Percentiles rank a stretch among this genome's conserved stretches.
phyloP scores from a whole-genome alignment of 768 basidiomycete genomes.

The Tylopilus cervinicoccineus region DNA sequence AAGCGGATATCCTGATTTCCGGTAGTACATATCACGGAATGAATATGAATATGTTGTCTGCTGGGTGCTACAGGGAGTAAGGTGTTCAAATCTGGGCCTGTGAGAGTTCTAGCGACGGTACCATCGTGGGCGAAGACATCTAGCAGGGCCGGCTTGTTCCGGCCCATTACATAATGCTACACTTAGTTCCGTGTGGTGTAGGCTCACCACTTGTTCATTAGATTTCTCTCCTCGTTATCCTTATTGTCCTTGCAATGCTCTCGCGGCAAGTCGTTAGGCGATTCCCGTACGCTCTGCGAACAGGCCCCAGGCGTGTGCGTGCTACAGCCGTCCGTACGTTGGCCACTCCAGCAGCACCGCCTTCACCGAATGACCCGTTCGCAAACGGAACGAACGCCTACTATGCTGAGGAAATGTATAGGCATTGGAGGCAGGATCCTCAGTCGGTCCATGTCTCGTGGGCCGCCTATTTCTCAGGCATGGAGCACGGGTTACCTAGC shows the following conservation, averaged over 20 bases:
- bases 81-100: slow-evolving; percentile 1
- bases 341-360: slow-evolving; percentile 49
- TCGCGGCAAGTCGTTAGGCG: slow-evolving; percentile 36
- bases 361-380: slow-evolving; percentile 80
- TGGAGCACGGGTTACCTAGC: slow-evolving; percentile 83
- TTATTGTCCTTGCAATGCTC: slow-evolving; percentile 28
- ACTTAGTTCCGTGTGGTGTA: background rate
- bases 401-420: slow-evolving; percentile 97
- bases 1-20: background rate
- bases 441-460: slow-evolving; percentile 91
- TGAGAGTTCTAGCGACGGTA: background rate
- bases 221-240: background rate
- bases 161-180: slow-evolving; percentile 15
- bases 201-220: background rate
- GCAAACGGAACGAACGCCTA: slow-evolving; percentile 94
- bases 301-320: slow-evolving; percentile 15
- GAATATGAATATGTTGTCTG: background rate
- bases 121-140: background rate
- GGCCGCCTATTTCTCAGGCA: slow-evolving; percentile 89
- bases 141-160: slow-evolving; percentile 15
- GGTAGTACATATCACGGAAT: slow-evolving; percentile 3
- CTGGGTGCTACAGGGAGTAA: slow-evolving; percentile 3
- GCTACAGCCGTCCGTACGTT: slow-evolving; percentile 30
- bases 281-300: slow-evolving; percentile 29
- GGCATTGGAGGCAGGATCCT: slow-evolving; percentile 86